Percentiles rank a stretch among this genome's conserved stretches.
Conservation (phyloP, 371 early-diverging fungal species). For the Cokeromyces recurvatus region DNA sequence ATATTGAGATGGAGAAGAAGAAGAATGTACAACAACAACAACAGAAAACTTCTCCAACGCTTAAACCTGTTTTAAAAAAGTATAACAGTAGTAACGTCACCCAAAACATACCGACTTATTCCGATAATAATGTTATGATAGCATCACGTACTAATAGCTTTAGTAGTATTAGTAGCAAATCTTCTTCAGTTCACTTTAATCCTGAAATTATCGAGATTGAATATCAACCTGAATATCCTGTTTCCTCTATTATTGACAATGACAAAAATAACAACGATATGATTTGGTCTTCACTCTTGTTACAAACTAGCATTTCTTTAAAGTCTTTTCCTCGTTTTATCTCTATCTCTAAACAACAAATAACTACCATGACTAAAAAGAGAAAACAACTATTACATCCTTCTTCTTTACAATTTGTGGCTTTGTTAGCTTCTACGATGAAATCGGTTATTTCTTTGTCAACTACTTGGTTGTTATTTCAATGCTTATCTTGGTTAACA, state of each 20-base stretch:
- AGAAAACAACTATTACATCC: no score
- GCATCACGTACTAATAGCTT: constrained; percentile 3
- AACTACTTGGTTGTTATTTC: constrained; percentile 21
- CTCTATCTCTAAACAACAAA: no score
- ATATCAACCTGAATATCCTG: constrained; percentile 27
- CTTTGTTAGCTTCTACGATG: constrained; percentile 10
- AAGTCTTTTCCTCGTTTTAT: no score
- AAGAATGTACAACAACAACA: background rate
- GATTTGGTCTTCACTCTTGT: no score
- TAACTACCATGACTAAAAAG: no score
- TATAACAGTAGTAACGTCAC: constrained; percentile 15
- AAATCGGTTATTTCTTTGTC: constrained; percentile 19
- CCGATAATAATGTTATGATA: constrained; percentile 5
- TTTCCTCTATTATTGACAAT: background rate
- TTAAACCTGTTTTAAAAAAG: constrained; percentile 32
- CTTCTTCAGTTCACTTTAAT: constrained; percentile 20
- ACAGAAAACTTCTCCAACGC: constrained; percentile 7
- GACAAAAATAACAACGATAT: no score
- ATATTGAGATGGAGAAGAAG: no score
- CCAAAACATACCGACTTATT: constrained; percentile 18
- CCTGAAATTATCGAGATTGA: constrained; percentile 28
- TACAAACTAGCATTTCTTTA: no score
- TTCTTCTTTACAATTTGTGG: background rate
- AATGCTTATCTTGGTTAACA: constrained; percentile 13
- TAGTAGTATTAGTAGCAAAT: constrained; percentile 6